These are phyloP conservation scores for Lipomyces spencermartinsiae DNA, from an alignment of 805 yeast genomes.

Conservation along the genomic window DNA sequence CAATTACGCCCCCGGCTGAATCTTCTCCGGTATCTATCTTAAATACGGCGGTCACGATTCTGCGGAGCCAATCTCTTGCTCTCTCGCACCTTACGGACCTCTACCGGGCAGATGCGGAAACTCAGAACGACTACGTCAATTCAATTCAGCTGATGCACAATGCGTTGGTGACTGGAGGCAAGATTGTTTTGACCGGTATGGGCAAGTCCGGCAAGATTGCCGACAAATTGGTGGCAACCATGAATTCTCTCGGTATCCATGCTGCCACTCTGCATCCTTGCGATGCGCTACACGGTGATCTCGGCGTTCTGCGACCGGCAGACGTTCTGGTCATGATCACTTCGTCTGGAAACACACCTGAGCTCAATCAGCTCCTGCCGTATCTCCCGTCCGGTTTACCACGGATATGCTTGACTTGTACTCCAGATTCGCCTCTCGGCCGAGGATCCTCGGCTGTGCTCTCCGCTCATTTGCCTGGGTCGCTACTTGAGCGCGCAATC, in stretches of 20 bases:
- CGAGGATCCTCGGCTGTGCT: slow-evolving; percentile 59
- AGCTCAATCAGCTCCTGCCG: slow-evolving; percentile 61
- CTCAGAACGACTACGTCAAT: slow-evolving; percentile 43
- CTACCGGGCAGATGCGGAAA: slow-evolving; percentile 40
- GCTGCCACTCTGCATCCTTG: slow-evolving; percentile 76
- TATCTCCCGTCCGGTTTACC: slow-evolving; percentile 63
- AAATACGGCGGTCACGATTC: slow-evolving; percentile 48
- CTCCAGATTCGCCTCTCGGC: slow-evolving; percentile 61
- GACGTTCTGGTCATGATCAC: slow-evolving; percentile 71
- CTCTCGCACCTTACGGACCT: slow-evolving; percentile 43
- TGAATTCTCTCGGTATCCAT: slow-evolving; percentile 77
- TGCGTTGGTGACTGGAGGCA: slow-evolving; percentile 60
- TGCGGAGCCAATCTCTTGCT: slow-evolving; percentile 49
- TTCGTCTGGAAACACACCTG: slow-evolving; percentile 85
- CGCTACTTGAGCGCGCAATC: slow-evolving; percentile 63
- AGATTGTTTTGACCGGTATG: slow-evolving; percentile 78
- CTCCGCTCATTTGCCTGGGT: slow-evolving; percentile 65
- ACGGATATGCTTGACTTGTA: slow-evolving; percentile 68
- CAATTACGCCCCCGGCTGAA: slow-evolving; percentile 56
- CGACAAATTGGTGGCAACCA: slow-evolving; percentile 76
- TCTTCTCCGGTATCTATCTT: slow-evolving; percentile 58
- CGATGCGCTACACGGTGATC: slow-evolving; percentile 90
- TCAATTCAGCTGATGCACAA: slow-evolving; percentile 48
- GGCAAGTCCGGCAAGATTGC: slow-evolving; percentile 87
- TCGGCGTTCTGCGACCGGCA: slow-evolving; percentile 67